These are phyloP conservation scores for Neoboletus magnificus DNA, from an alignment of 768 basidiomycete genomes.

Conservation along the genomic window DNA sequence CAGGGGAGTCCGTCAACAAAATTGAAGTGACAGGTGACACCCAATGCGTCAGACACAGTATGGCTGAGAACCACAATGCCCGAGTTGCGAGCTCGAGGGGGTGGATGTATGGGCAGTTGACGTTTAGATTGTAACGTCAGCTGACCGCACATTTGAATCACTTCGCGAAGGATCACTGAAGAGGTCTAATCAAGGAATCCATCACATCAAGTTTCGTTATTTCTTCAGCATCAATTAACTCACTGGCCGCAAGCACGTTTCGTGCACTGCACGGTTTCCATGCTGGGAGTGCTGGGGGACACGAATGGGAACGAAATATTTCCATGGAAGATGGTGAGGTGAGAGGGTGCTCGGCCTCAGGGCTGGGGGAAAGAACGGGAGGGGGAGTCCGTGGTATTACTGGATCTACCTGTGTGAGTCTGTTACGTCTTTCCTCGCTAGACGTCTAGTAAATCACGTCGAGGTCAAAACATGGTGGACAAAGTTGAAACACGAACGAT, in stretches of 20 bases:
- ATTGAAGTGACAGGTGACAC: too few relatives aligned
- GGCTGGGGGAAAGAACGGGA: neutral
- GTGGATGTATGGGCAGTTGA: neutral
- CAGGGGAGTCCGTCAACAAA: too few relatives aligned
- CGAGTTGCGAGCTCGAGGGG: too few relatives aligned
- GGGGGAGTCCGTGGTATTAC: too few relatives aligned
- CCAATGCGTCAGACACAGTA: too few relatives aligned
- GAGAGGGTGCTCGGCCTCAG: accelerated
- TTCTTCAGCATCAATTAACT: too few relatives aligned
- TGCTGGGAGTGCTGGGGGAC: neutral
- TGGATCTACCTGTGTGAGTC: neutral
- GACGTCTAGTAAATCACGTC: neutral
- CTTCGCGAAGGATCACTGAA: neutral
- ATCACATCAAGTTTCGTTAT: neutral
- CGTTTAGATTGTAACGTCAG: neutral
- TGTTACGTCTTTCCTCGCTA: neutral
- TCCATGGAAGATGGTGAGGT: accelerated
- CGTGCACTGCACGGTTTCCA: accelerated
- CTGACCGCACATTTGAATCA: neutral
- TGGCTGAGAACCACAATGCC: too few relatives aligned
- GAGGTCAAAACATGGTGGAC: neutral
- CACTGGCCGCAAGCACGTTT: too few relatives aligned
- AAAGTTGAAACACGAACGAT: neutral
- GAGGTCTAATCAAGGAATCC: neutral
- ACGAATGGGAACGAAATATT: conserved; percentile 1